Evolutionary conservation across 306 rosid genomes (phyloP).

Genomic region (Fragaria ananassa): DNA sequence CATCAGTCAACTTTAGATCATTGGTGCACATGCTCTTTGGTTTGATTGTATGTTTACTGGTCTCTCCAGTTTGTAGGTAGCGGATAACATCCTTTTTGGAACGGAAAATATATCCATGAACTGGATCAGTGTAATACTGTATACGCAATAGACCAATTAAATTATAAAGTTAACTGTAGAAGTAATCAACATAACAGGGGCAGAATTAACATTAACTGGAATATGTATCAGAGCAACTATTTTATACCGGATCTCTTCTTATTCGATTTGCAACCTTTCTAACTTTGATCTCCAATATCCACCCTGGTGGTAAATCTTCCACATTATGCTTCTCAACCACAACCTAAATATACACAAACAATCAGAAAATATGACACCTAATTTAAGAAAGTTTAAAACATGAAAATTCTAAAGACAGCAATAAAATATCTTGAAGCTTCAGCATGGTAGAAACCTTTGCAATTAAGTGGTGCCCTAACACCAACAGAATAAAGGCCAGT

Average conservation of each 20-base stretch:
- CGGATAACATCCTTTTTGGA: constrained; percentile 39
- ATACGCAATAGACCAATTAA: not conserved
- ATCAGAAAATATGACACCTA: constrained; percentile 23
- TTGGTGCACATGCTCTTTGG: constrained; percentile 29
- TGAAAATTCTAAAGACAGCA: not conserved
- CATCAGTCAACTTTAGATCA: constrained; percentile 20
- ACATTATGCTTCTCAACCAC: constrained; percentile 42
- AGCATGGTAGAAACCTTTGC: not conserved
- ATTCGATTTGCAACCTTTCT: constrained; percentile 35
- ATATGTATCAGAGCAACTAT: constrained; percentile 11
- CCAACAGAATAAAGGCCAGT: not conserved
- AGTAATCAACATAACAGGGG: not conserved
- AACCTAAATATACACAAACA: constrained; percentile 43
- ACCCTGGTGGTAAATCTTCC: constrained; percentile 80
- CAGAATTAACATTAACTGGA: not conserved
- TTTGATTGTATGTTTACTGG: constrained; percentile 36
- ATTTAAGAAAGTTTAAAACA: constrained; percentile 22
- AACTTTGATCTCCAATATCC: constrained; percentile 63
- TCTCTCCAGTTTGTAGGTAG: constrained; percentile 45
- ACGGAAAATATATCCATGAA: constrained; percentile 45
- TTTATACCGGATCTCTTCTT: constrained; percentile 43
- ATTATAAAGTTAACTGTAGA: not conserved
- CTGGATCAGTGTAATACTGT: constrained; percentile 53
- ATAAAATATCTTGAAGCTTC: not conserved
- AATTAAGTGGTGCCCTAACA: not conserved